Evolutionary conservation across 2,329 filamentous ascomycete genomes (phyloP).

Genomic region (Plenodomus lindquistii): DNA sequence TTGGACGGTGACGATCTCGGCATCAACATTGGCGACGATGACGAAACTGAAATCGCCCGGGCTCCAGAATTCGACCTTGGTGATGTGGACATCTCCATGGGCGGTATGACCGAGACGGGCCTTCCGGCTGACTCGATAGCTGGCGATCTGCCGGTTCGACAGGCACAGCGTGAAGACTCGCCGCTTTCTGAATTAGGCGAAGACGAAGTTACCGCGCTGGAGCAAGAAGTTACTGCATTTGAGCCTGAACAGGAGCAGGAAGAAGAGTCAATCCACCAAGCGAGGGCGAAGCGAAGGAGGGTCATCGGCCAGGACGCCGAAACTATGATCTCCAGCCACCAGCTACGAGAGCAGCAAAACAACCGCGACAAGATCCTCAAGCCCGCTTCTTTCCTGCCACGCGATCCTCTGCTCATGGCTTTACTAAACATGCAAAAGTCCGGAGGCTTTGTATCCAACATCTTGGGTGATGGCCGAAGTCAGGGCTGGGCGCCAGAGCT

Average conservation of each 20-base stretch:
- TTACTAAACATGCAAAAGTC: conserved; percentile 90
- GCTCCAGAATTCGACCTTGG: conserved; percentile 30
- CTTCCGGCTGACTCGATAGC: conserved; percentile 32
- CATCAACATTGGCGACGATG: conserved; percentile 42
- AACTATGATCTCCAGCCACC: conserved; percentile 73
- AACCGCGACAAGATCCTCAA: conserved; percentile 87
- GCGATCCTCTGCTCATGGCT: conserved; percentile 83
- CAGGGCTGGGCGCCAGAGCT: conserved; percentile 89
- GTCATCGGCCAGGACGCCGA: conserved; percentile 79
- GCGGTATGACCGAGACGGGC: conserved; percentile 54
- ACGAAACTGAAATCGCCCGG: conserved; percentile 26
- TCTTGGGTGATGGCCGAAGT: conserved; percentile 79
- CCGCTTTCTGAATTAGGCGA: conserved; percentile 59
- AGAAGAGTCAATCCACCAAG: conserved; percentile 62
- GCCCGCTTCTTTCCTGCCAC: conserved; percentile 78
- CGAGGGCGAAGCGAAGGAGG: conserved; percentile 77
- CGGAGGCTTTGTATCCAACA: conserved; percentile 84
- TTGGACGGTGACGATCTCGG: conserved; percentile 59
- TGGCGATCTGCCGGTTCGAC: conserved; percentile 54
- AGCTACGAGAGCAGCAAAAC: conserved; percentile 84
- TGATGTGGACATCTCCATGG: conserved; percentile 50
- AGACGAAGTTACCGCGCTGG: conserved; percentile 63
- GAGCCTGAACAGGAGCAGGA: conserved; percentile 58
- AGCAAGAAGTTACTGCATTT: conserved; percentile 58
- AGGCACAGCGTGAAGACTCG: conserved; percentile 52